phyloP scores from a whole-genome alignment of 1,139 yeast species.

The Diutina rugosa region DNA sequence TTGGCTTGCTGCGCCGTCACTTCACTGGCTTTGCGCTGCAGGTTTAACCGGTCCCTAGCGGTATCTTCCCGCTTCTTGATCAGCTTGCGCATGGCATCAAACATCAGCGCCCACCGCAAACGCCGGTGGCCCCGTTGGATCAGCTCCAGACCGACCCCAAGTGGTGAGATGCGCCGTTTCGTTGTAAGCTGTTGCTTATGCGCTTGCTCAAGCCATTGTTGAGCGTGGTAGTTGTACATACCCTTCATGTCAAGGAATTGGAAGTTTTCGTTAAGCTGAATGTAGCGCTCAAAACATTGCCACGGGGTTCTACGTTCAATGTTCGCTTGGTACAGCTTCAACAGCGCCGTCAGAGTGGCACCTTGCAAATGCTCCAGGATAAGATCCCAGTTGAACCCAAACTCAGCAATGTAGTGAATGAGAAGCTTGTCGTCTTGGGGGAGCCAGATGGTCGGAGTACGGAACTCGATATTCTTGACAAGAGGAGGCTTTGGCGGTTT shows the following conservation, averaged over 20 bases:
- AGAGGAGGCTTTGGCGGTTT: conserved; percentile 88
- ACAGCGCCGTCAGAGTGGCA: conserved; percentile 29
- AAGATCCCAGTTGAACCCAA: conserved; percentile 86
- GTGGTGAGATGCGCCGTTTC: conserved; percentile 77
- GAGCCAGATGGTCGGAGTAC: conserved; percentile 92
- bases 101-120: conserved; percentile 91
- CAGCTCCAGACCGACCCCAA: conserved; percentile 85
- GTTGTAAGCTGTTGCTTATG: conserved; percentile 80
- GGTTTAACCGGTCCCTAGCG: background rate
- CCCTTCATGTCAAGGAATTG: conserved; percentile 85
- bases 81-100: conserved; percentile 85
- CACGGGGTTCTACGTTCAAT: conserved; percentile 94
- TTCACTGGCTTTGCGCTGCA: background rate
- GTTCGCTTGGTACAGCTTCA: conserved; percentile 62
- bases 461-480: conserved; percentile 57
- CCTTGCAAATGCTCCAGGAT: conserved; percentile 68
- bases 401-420: conserved; percentile 73
- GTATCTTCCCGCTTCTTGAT: conserved; percentile 73
- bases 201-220: conserved; percentile 86
- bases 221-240: conserved; percentile 70
- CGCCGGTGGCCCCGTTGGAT: conserved; percentile 87
- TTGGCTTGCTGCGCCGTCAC: background rate
- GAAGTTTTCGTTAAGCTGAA: conserved; percentile 81
- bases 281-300: conserved; percentile 96
- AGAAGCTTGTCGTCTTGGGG: conserved; percentile 84